Evolutionary conservation across 371 early-diverging fungal genomes (phyloP).

Genomic region (Thermomucor indicae-seudaticae): DNA sequence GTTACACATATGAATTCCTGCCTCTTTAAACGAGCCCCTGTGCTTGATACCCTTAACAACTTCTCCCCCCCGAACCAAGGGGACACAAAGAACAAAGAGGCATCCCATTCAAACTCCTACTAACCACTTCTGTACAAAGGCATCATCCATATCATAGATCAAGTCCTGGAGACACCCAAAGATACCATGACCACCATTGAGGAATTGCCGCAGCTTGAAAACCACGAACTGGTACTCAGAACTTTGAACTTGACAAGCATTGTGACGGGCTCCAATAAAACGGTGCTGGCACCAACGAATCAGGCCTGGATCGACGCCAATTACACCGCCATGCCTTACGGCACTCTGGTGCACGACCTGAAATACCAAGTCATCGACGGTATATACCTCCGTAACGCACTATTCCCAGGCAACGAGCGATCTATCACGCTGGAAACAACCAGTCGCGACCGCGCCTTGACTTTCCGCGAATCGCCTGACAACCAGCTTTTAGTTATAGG

Average conservation of each 20-base stretch:
- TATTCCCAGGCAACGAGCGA: not conserved
- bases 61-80: not conserved
- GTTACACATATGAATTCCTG: not conserved
- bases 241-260: constrained; percentile 20
- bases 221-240: constrained; percentile 12
- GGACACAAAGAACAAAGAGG: too few species aligned
- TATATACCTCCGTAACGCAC: constrained; percentile 9
- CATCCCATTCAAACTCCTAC: not conserved
- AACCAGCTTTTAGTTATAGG: constrained; percentile 9
- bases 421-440: constrained; percentile 3
- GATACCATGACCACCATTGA: constrained; percentile 19
- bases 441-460: constrained; percentile 5
- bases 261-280: constrained; percentile 16
- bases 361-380: constrained; percentile 25
- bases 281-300: constrained; percentile 24
- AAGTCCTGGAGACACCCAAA: constrained; percentile 13
- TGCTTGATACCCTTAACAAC: not conserved
- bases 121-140: constrained; percentile 8
- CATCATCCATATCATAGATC: constrained; percentile 20
- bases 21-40: too few species aligned
- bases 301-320: constrained; percentile 19
- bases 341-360: constrained; percentile 22
- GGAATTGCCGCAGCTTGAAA: constrained; percentile 11
- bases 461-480: constrained; percentile 2
- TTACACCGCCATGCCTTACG: constrained; percentile 20